A percentile compares a stretch with the other conserved stretches of the same genome.
Evolutionary conservation across 2,329 filamentous ascomycete genomes (phyloP).

Genomic region (Beauveria scarabaeidicola): DNA sequence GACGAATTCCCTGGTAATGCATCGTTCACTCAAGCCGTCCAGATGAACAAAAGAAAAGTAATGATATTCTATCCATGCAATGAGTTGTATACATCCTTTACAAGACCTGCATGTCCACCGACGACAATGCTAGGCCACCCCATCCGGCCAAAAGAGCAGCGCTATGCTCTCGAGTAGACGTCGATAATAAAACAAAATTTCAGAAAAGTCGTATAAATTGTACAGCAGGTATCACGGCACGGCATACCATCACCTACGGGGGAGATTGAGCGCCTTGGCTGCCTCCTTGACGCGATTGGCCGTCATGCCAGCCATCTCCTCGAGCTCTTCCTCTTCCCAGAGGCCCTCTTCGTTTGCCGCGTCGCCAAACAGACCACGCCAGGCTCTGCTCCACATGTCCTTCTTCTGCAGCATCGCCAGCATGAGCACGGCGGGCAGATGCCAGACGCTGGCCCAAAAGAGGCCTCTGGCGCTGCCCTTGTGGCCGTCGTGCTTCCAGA

Average conservation of each 20-base stretch:
- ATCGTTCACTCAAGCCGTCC: neutral
- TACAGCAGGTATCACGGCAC: neutral
- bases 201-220: slow-evolving; percentile 7
- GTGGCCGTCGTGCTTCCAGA: slow-evolving; percentile 71
- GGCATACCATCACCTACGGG: neutral
- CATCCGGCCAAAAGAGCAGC: neutral
- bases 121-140: neutral
- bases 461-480: slow-evolving; percentile 73
- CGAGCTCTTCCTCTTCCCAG: slow-evolving; percentile 48
- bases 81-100: slow-evolving; percentile 2
- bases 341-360: slow-evolving; percentile 51
- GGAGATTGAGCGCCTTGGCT: slow-evolving; percentile 7
- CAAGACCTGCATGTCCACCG: neutral
- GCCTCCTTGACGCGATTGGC: slow-evolving; percentile 19
- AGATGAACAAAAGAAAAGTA: neutral
- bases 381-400: slow-evolving; percentile 80
- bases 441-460: slow-evolving; percentile 98
- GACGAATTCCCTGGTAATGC: neutral
- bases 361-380: slow-evolving; percentile 55
- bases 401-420: slow-evolving; percentile 89
- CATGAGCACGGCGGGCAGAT: slow-evolving; percentile 82
- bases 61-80: slow-evolving; percentile 9
- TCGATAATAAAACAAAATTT: slow-evolving; percentile 18
- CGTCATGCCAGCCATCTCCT: slow-evolving; percentile 31
- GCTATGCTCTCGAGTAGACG: neutral